Conservation (phyloP, 2,329 filamentous ascomycete genomes). For the Cyphellophora attinorum region DNA sequence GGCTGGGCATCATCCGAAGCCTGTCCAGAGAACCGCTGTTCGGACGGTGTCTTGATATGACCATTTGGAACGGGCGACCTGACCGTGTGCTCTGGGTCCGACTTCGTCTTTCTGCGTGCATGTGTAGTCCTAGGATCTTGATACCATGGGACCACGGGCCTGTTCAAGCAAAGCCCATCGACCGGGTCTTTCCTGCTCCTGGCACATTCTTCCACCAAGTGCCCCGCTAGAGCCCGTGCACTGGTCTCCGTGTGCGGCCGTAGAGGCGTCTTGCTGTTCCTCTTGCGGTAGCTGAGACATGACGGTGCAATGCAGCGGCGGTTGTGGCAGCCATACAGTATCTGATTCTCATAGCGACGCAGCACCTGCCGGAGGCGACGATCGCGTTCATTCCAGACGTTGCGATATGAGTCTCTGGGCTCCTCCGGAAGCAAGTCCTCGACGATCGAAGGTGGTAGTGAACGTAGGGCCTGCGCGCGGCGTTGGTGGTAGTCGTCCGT, state of each 20-base stretch:
- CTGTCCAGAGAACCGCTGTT: too few relatives aligned
- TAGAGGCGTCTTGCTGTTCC: slow-evolving; percentile 58
- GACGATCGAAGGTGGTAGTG: not conserved
- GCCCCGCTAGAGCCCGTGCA: slow-evolving; percentile 69
- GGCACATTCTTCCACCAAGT: slow-evolving; percentile 58
- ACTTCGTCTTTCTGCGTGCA: not conserved
- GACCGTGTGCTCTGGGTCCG: too few relatives aligned
- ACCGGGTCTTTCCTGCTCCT: slow-evolving; percentile 45
- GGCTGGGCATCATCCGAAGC: too few relatives aligned
- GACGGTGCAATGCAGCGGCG: slow-evolving; percentile 62
- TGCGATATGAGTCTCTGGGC: not conserved
- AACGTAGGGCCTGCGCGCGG: not conserved
- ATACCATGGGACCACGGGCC: slow-evolving; percentile 18
- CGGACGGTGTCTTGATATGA: too few relatives aligned
- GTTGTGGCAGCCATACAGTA: slow-evolving; percentile 70
- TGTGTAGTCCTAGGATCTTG: slow-evolving; percentile 8
- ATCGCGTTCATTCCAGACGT: slow-evolving; percentile 9
- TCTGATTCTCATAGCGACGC: slow-evolving; percentile 58
- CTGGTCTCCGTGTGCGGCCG: slow-evolving; percentile 73
- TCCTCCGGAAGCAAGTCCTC: not conserved
- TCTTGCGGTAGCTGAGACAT: slow-evolving; percentile 69
- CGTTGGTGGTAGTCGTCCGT: slow-evolving; percentile 2
- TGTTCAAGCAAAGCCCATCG: slow-evolving; percentile 14
- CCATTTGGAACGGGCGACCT: too few relatives aligned
- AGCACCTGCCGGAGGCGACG: slow-evolving; percentile 17